Evolutionary conservation across 2,329 filamentous ascomycete species (phyloP), one percentile per base, ranked within the genome.

Genomic region (Paecilomyces dactylethromorphus): DNA sequence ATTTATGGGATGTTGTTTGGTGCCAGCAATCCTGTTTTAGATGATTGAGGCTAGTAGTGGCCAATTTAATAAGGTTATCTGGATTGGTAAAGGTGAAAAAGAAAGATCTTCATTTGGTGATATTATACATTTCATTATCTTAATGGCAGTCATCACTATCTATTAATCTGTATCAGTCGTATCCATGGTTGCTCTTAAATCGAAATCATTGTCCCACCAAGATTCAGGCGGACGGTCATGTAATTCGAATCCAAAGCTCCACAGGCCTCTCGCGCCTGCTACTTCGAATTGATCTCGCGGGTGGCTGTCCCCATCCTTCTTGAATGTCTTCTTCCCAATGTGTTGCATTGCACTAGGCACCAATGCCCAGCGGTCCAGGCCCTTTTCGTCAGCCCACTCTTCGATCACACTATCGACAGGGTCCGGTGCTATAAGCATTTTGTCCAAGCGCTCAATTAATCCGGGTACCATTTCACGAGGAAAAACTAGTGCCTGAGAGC

Each of bases 401-500:
- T 52, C 50, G n/a, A 52, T 52, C 22, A 29, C 50, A 15, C 50
- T 52, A 21, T 52, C 50, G 22, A 52, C 50, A 52, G 22, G 50
- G 22, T 13, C 26, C 21, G 21, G 50, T 13, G 21, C 5, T 29
- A 21, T n/a, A 29, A 13, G 11, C 22, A 15, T 24, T 15, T 29
- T 8, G 39, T 45, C 50, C 50, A 52, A 26, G n/a, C 21, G 11
- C 7, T 52, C 22, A 3, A 52, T 52, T 8, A 52, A 29, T n/a
- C n/a, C 13, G 50, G 50, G 50, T 0, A 52, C 50, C 3, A 26
- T 52, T n/a, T 63, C 60, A 2, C 72, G 71, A 1, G 77, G 75
- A 54, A 78, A 80, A 13, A 79, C 67, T 3, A 79, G 69, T 5
- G 70, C 78, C 65, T 81, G 78, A 6, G 73, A 72, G 61, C 77